Evolutionary conservation across 768 basidiomycete species (phyloP).

Genomic region (Kondoa subrosea): DNA sequence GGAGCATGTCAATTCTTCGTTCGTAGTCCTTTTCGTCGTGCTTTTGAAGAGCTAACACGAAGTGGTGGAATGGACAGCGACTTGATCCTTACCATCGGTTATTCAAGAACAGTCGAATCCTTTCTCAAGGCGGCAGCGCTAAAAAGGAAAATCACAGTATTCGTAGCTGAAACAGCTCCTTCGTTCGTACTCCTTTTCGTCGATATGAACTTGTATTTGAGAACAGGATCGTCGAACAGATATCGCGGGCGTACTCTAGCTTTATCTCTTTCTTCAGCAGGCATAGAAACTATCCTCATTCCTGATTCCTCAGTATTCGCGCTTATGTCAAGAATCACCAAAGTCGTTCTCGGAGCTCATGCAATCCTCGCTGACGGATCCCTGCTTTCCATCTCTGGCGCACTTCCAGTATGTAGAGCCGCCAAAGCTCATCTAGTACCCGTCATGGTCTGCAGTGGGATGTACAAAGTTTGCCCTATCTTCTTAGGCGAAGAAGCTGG

Average conservation of each 20-base stretch:
- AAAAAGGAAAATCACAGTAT: slow-evolving; percentile 81
- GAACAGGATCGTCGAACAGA: slow-evolving; percentile 33
- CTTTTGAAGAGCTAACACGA: not conserved
- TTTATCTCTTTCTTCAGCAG: slow-evolving; percentile 53
- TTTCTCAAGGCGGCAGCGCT: slow-evolving; percentile 84
- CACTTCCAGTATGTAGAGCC: slow-evolving; percentile 53
- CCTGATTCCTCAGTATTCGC: slow-evolving; percentile 93
- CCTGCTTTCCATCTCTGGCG: slow-evolving; percentile 65
- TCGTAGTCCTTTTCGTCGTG: slow-evolving; percentile 30
- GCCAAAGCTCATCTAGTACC: slow-evolving; percentile 59
- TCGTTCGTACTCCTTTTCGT: slow-evolving; percentile 43
- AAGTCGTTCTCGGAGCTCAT: slow-evolving; percentile 85
- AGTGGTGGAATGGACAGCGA: slow-evolving; percentile 49
- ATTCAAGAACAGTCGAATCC: slow-evolving; percentile 79
- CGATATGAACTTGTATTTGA: not conserved
- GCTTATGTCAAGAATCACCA: slow-evolving; percentile 90
- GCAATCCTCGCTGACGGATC: slow-evolving; percentile 94
- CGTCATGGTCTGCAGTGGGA: slow-evolving; percentile 71
- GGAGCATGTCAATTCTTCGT: slow-evolving; percentile 99
- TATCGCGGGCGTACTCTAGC: slow-evolving; percentile 78
- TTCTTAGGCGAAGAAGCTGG: slow-evolving; percentile 69
- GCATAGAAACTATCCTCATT: slow-evolving; percentile 87
- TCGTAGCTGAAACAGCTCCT: slow-evolving; percentile 88
- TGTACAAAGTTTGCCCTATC: slow-evolving; percentile 84
- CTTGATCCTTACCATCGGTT: slow-evolving; percentile 84